Base-by-base conservation (phyloP, 768 basidiomycete genomes). In the Rhizopogon vinicolor region DNA sequence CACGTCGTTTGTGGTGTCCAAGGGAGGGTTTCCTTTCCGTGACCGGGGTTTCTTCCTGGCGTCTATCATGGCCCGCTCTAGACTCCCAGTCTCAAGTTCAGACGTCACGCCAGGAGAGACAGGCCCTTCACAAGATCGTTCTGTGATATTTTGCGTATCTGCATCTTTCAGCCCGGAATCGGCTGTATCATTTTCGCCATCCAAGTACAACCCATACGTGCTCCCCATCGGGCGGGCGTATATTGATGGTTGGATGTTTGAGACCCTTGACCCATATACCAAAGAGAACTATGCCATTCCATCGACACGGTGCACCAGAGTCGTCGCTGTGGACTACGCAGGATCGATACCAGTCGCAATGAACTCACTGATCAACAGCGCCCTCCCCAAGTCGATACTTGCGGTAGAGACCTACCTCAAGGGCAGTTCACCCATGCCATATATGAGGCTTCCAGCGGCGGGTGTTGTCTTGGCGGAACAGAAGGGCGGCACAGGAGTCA, bases 241-340 rank as follows among this genome's bases (percentile, higher is more conserved):
- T 60, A 73, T 99, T 6, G 94, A 98, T 63, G 96, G 90, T 2
- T 99, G 97, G 97, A 85, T 96, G 33, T 72, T 97, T 63, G 94
- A 99, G 74, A 98, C 96, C 3, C 80, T 98, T 45, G 96, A 98
- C 65, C 94, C 95, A 0, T 98, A 98, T 61, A 89, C 92, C 22
- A 87, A 86, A 57, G 93, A 96, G 70, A 93, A 92, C 60, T 96
- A 93, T 65, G 82, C 92, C 12, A 96, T 98, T 44, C 97, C 95
- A 1, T 97, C 93, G 3, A 92, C 94, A 40, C 73, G 89, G 45
- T 95, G 92, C 68, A 93, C 89, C 43, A 79, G 91, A 54, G 75
- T 96, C 41, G 83, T 90, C 3, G 88, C 91, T 1, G 80, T 94
- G 56, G 95, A 98, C 69, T 93, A 87, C 64, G 85, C 86, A 8